Base-by-base conservation (phyloP, 768 basidiomycete species). In the Tylopilus rubrobrunneus region DNA sequence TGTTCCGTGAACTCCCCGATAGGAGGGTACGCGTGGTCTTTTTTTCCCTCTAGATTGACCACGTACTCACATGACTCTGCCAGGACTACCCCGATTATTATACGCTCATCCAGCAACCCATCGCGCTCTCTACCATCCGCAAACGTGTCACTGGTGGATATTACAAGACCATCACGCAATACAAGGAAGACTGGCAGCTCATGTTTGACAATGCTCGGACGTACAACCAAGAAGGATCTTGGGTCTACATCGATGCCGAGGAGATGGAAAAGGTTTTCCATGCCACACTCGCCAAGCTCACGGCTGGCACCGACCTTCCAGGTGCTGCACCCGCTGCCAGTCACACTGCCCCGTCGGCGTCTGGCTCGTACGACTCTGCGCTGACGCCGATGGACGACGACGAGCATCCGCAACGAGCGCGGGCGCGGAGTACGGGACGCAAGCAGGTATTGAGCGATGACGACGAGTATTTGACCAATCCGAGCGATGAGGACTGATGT, bases 151-250 rank as follows among this genome's bases (percentile, higher is more conserved):
- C 75, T 48, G 74, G 78, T 51, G 76, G 78, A 43, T 76, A 80
- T 52, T 92, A 93, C 76, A 92, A 91, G 76, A 82, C 72, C 37
- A 82, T 94, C 34, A 73, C 79, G 33, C 75, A 80, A 52, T 93
- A 85, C 73, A 76, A 81, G 53, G 81, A 83, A 44, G 92, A 96
- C 69, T 92, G 87, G 84, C 80, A 80, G 60, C 79, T 93, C 52
- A 94, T 99, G 88, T 98, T 95, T 71, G 80, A 83, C 69, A 98
- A 98, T 63, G 95, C 96, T 5, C 81, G 89, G 62, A 89, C 84
- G 42, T 98, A 92, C 77, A 98, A 98, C 68, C 86, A 89, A 69
- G 92, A 96, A 71, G 92, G 89, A 2, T 95, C 92, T 0, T 92
- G 91, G 89, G 93, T 97, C 36, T 96, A 94, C 71, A 78, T 89